A percentile compares a stretch with the other conserved stretches of the same genome.
Evolutionary conservation across 2,329 filamentous ascomycete genomes (phyloP).

Genomic region (Apiospora sp.): DNA sequence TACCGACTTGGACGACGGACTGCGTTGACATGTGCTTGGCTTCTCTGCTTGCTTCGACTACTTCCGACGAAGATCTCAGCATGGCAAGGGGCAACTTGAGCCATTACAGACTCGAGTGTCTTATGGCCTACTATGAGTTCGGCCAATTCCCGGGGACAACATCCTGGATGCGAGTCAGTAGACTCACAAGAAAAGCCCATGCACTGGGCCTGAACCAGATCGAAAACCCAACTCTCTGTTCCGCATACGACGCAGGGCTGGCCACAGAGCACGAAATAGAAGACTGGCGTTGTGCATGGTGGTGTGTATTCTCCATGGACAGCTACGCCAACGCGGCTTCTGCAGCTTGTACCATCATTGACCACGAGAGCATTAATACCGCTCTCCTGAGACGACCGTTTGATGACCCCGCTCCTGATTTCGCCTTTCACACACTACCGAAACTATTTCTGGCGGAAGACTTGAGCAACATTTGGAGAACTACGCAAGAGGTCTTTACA

Average conservation of each 20-base stretch:
- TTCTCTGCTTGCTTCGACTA: slow-evolving; percentile 32
- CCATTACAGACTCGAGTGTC: slow-evolving; percentile 42
- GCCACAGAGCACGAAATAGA: slow-evolving; percentile 42
- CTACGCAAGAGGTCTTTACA: slow-evolving; percentile 33
- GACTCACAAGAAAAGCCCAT: slow-evolving; percentile 45
- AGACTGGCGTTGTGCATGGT: slow-evolving; percentile 47
- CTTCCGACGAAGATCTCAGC: slow-evolving; percentile 28
- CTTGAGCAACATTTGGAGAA: slow-evolving; percentile 36
- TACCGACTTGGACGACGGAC: slow-evolving; percentile 34
- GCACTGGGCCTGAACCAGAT: slow-evolving; percentile 44
- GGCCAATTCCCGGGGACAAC: slow-evolving; percentile 45
- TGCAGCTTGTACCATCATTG: slow-evolving; percentile 39
- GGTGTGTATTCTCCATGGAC: slow-evolving; percentile 47
- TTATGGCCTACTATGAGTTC: slow-evolving; percentile 48
- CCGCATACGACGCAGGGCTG: slow-evolving; percentile 32
- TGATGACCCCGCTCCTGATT: slow-evolving; percentile 23
- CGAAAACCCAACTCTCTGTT: slow-evolving; percentile 40
- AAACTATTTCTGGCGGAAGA: slow-evolving; percentile 38
- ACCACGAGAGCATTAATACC: slow-evolving; percentile 40
- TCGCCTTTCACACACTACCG: slow-evolving; percentile 16
- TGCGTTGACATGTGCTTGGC: slow-evolving; percentile 37
- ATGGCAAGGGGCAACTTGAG: slow-evolving; percentile 32
- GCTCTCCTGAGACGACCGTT: slow-evolving; percentile 35
- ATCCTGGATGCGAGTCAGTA: slow-evolving; percentile 44
- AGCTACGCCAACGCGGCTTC: slow-evolving; percentile 45